Conservation (phyloP, 495 filamentous ascomycete species). For the Neurospora sp. region DNA sequence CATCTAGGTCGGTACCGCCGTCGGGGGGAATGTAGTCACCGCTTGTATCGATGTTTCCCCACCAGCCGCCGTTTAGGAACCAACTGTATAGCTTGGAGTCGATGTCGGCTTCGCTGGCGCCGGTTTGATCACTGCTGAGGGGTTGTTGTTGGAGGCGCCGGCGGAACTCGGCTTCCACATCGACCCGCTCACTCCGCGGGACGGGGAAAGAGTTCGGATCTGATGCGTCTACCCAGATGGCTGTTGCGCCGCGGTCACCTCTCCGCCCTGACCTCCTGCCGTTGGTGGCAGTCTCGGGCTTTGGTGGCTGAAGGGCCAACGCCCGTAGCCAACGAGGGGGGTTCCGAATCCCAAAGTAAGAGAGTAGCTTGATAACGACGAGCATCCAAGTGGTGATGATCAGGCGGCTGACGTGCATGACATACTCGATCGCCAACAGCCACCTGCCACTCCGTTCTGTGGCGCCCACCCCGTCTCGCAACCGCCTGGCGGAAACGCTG, state of each 20-base stretch:
- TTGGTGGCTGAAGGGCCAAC: constrained; percentile 33
- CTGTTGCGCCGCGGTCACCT: constrained; percentile 1
- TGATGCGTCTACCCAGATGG: constrained; percentile 3
- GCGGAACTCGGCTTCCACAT: constrained; percentile 67
- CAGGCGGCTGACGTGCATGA: constrained; percentile 62
- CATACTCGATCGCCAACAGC: constrained; percentile 62
- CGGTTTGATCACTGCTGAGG: constrained; percentile 10
- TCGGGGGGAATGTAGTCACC: constrained; percentile 51
- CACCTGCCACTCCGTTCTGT: constrained; percentile 62
- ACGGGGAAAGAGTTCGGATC: constrained; percentile 30
- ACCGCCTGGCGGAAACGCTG: constrained; percentile 21
- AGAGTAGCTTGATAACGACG: constrained; percentile 42
- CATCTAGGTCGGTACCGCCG: constrained; percentile 9
- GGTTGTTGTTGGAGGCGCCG: constrained; percentile 33
- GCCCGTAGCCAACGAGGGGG: constrained; percentile 55
- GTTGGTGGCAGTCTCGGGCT: constrained; percentile 13
- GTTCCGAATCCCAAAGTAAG: constrained; percentile 48
- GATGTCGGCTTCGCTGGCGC: constrained; percentile 52
- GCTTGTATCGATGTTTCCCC: constrained; percentile 69
- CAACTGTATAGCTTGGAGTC: constrained; percentile 66
- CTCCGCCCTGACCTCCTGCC: constrained; percentile 34
- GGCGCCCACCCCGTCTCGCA: constrained; percentile 63
- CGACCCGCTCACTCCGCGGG: constrained; percentile 52
- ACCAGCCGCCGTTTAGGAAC: constrained; percentile 72
- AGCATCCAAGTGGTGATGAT: constrained; percentile 49